Evolutionary conservation across 306 rosid genomes (phyloP).

Genomic region (Ceratonia siliqua): DNA sequence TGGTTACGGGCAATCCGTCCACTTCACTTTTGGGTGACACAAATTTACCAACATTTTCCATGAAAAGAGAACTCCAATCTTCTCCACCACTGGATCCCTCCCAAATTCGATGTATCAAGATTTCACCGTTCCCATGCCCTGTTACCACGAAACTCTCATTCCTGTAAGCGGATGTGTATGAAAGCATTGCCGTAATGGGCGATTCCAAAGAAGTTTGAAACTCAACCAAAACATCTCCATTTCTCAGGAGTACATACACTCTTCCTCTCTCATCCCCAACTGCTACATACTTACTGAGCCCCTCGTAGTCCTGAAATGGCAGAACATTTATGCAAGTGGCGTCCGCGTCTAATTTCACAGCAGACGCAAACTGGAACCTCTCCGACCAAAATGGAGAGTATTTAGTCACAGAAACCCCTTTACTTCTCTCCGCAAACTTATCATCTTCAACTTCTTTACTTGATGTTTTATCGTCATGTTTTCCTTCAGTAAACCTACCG

Average conservation of each 20-base stretch:
- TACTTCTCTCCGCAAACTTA: constrained; percentile 42
- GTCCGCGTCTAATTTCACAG: constrained; percentile 78
- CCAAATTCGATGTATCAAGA: constrained; percentile 78
- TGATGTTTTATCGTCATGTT: constrained; percentile 32
- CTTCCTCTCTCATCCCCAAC: constrained; percentile 88
- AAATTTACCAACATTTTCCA: constrained; percentile 62
- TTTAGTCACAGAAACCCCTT: constrained; percentile 74
- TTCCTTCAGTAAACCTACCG: constrained; percentile 25
- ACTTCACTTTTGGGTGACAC: constrained; percentile 37
- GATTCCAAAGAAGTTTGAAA: constrained; percentile 53
- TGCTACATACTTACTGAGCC: constrained; percentile 78
- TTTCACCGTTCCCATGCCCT: constrained; percentile 76
- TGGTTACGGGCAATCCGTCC: constrained; percentile 43
- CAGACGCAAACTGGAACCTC: constrained; percentile 84
- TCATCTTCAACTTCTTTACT: constrained; percentile 33
- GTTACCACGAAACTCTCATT: constrained; percentile 86
- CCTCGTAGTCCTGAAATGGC: constrained; percentile 88
- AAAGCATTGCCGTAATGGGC: constrained; percentile 67
- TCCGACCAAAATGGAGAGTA: constrained; percentile 94
- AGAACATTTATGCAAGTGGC: constrained; percentile 80
- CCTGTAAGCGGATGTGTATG: constrained; percentile 65
- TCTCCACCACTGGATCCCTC: constrained; percentile 80
- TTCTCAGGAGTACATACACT: constrained; percentile 72
- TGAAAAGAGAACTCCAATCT: constrained; percentile 69
- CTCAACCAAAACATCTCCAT: constrained; percentile 87